These are phyloP conservation scores for Arachis monticola DNA, from an alignment of 331 rosid species.

Conservation along the genomic window DNA sequence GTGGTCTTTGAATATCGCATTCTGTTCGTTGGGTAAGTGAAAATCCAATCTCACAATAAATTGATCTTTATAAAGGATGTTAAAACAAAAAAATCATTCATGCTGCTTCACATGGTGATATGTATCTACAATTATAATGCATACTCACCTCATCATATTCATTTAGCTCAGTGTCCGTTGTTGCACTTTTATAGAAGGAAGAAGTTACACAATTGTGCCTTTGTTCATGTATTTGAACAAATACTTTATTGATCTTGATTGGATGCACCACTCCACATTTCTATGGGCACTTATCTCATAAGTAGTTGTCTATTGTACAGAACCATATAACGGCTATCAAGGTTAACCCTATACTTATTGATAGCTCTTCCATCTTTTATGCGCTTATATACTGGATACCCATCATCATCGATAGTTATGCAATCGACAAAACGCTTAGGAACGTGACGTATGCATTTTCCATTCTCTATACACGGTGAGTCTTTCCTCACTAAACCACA, in stretches of 20 bases:
- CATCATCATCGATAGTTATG: neutral
- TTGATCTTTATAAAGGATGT: neutral
- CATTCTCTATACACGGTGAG: neutral
- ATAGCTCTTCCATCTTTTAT: neutral
- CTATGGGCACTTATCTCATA: neutral
- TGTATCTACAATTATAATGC: neutral
- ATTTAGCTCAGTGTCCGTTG: too few relatives aligned
- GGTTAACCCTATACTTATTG: neutral
- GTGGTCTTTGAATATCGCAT: neutral
- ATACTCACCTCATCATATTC: too few relatives aligned
- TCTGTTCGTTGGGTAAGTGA: neutral
- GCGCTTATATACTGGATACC: neutral
- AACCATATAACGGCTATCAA: neutral
- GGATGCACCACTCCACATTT: neutral
- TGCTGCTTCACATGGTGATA: neutral
- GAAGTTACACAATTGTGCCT: neutral
- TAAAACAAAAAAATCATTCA: neutral
- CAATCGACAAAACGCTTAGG: accelerated
- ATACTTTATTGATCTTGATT: neutral
- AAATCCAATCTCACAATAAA: neutral
- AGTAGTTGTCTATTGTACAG: neutral
- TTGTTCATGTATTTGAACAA: too few relatives aligned
- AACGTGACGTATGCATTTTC: neutral
- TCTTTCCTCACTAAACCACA: neutral
- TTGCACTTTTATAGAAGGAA: too few relatives aligned